Evolutionary conservation across 331 rosid genomes (phyloP).

Genomic region (Pyrus hybrid): DNA sequence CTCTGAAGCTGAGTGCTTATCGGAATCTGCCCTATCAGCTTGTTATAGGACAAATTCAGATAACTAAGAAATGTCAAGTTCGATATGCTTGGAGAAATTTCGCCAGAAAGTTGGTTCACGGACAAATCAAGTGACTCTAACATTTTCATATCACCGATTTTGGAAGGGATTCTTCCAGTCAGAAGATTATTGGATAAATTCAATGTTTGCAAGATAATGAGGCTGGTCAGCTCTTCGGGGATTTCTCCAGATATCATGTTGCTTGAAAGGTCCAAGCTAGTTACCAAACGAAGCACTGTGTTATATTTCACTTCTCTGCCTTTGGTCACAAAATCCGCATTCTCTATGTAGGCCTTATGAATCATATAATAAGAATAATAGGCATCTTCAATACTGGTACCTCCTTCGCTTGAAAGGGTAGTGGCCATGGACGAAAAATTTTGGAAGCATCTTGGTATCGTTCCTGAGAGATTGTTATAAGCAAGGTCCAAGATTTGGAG

Average conservation of each 20-base stretch:
- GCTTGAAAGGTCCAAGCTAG: not conserved
- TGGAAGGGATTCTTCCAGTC: not conserved
- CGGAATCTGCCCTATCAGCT: too few relatives aligned
- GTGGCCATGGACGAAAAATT: not conserved
- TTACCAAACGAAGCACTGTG: accelerated
- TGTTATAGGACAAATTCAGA: not conserved
- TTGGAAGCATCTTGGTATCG: not conserved
- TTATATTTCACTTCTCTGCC: not conserved
- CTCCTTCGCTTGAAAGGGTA: not conserved
- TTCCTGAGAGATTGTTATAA: not conserved
- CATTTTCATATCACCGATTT: not conserved
- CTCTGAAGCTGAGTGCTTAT: too few relatives aligned
- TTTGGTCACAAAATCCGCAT: not conserved
- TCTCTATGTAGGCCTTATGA: not conserved
- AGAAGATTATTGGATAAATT: not conserved
- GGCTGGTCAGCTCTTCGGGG: not conserved
- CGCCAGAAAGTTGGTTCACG: not conserved
- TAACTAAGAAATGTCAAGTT: not conserved
- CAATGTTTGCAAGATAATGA: not conserved
- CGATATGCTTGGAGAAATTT: not conserved
- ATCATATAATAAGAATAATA: accelerated
- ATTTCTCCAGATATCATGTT: not conserved
- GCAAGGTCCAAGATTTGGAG: not conserved
- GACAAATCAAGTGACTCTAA: not conserved
- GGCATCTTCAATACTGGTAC: accelerated